These are phyloP conservation scores for Geotrichum europaeum DNA, from an alignment of 1,139 yeast genomes.

Conservation along the genomic window DNA sequence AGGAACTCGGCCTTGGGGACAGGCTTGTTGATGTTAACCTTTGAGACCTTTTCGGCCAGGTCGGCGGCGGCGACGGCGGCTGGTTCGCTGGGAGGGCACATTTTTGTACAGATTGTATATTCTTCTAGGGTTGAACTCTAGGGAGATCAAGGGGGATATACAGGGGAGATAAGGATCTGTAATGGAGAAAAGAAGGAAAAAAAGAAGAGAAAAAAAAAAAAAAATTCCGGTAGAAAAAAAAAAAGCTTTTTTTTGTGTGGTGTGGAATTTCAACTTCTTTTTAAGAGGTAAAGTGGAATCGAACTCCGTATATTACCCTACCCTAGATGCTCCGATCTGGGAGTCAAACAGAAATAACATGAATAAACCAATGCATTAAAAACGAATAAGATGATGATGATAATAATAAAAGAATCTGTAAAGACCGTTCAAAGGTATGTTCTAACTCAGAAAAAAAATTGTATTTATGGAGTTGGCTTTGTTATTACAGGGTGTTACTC, in stretches of 20 bases:
- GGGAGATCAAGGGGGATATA: neutral
- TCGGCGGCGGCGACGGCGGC: conserved; percentile 12
- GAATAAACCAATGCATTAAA: no score
- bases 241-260: neutral
- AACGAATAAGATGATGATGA: no score
- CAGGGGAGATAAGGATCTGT: neutral
- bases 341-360: no score
- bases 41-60: conserved; percentile 17
- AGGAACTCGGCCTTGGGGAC: conserved; percentile 75
- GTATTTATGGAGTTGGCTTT: no score
- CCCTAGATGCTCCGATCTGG: no score
- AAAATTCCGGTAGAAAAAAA: neutral
- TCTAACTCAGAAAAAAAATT: no score
- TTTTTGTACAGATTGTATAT: neutral
- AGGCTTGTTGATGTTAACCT: conserved; percentile 16
- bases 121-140: neutral
- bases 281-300: no score
- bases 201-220: neutral
- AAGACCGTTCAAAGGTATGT: no score
- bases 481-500: no score
- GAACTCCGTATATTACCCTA: no score
- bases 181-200: neutral
- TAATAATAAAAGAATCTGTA: no score
- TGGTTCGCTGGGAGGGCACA: conserved; percentile 16
- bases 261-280: no score